Evolutionary conservation across 1,284 basidiomycete genomes (phyloP), one percentile per base, ranked within the genome.

Genomic region (Leccinum cinnamomeum): DNA sequence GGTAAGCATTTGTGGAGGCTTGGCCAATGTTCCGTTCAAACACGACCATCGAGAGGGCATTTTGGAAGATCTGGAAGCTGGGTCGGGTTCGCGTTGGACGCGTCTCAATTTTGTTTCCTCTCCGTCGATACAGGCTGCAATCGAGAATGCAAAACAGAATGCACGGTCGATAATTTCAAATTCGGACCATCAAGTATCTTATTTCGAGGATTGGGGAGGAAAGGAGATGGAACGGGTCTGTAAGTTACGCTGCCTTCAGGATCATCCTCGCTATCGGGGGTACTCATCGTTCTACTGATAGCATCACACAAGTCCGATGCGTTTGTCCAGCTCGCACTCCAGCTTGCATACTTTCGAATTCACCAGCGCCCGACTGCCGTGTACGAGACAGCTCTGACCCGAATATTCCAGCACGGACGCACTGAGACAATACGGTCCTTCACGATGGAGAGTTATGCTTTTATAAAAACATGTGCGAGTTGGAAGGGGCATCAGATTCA

Each of bases 331-430:
- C 91, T 97, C 86, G 94, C 89, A 1, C 82, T 98, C 25, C 97
- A 98, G 76, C 85, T 98, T 10, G 96, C 96, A 6, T 98, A 92
- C 86, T 94, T 91, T 78, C 85, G 85, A 68, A 87, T 88, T 44
- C 91, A 90, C 63, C 88, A 88, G 12, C 79, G 82, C 66, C 90
- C 94, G 70, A 92, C 92, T 2, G 93, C 96, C 3, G 97, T 94
- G 5, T 98, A 99, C 76, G 96, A 99, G 79, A 98, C 96, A 0
- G 94, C 91, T 0, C 85, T 95, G 30, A 98, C 97, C 2, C 85
- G 95, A n/a, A 82, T 92, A 69, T 97, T 97, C 80, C 82, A 90
- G 67, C 89, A 91, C 70, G 97, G 95, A 7, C 86, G 97, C 12
- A 98, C 97, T 1, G 97, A 99, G 72, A 95, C 94, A 1, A 91